Base-by-base conservation (phyloP, 2,329 filamentous ascomycete species). In the Xylariaceae sp. region DNA sequence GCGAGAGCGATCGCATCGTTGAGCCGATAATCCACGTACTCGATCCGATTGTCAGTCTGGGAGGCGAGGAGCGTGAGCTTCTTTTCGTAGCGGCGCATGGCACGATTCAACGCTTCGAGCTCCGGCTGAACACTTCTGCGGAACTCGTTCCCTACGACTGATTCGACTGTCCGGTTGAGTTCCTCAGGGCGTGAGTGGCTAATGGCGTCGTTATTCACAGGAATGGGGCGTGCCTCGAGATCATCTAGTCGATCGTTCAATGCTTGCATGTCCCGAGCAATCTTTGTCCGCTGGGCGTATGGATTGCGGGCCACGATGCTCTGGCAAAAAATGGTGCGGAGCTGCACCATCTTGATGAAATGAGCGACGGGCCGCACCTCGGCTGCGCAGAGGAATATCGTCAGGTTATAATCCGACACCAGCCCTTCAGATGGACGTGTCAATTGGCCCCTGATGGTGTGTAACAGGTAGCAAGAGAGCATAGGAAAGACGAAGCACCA, bases 401-500 rank as follows among this genome's bases (percentile, higher is more conserved):
- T 90, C 47, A 97, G 76, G 67, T 96, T 96, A 71, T 92, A 95
- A 67, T 96, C 89, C 5, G 90, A 95, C 6, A 97, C 86, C 11
- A 97, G 75, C 1, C 89, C 89, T 66, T 95, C 90, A 0, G 90
- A 90, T 0, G 88, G 89, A 2, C 88, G 79, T 19, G 87, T 91
- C 15, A 97, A 80, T 60, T 92, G 89, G 9, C 78, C 80, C 44
- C 92, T 83, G 51, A 96, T 87, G 17, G 82, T 74, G 64, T 96
- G 91, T 11, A 97, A 75, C 36, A 96, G 73, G 69, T 87, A 94
- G 27, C 91, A 88, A n/a, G 89, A 88, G 4, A 90, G 64, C 0
- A 89, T 63, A 0, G 92, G 92, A 30, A 88, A 85, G 27, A 86
- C 53, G 61, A 96, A 95, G 67, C 90, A 96, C 6, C 86, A 84